phyloP scores from a whole-genome alignment of 2,329 filamentous ascomycete species.

The Simplicillium aogashimaense region DNA sequence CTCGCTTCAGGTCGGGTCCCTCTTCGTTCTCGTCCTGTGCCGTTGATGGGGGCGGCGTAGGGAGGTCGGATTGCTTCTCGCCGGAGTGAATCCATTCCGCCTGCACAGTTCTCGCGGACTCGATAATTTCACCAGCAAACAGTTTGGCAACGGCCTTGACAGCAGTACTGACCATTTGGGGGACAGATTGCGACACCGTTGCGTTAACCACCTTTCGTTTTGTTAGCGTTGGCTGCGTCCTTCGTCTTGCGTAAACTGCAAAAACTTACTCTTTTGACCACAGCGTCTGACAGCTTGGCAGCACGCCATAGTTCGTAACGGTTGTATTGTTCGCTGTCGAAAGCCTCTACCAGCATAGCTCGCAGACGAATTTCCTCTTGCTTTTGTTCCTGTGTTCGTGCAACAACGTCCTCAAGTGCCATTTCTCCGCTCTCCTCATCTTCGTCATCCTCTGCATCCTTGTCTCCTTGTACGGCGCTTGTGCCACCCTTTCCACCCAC shows the following conservation, averaged over 20 bases:
- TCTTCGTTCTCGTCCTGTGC: conserved; percentile 18
- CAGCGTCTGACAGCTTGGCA: conserved; percentile 56
- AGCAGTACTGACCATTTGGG: conserved; percentile 62
- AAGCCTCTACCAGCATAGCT: conserved; percentile 53
- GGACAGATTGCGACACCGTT: conserved; percentile 70
- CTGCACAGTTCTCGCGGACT: conserved; percentile 60
- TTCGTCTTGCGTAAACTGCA: background rate
- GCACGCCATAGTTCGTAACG: conserved; percentile 64
- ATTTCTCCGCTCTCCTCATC: conserved; percentile 47
- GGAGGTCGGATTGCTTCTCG: conserved; percentile 46
- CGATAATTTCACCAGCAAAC: conserved; percentile 67
- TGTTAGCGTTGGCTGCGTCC: conserved; percentile 4
- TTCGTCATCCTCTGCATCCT: conserved; percentile 42
- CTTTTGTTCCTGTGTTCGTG: conserved; percentile 57
- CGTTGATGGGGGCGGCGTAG: conserved; percentile 27
- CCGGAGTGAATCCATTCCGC: conserved; percentile 56
- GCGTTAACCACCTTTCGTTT: conserved; percentile 58
- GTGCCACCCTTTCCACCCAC: conserved; percentile 33
- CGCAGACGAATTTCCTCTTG: conserved; percentile 47
- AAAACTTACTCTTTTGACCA: conserved; percentile 53
- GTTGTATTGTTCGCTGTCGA: conserved; percentile 57
- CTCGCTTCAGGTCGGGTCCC: conserved; percentile 25
- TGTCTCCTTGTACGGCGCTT: conserved; percentile 23
- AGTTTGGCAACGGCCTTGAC: conserved; percentile 69
- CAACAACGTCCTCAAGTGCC: conserved; percentile 46